phyloP scores from a whole-genome alignment of 805 yeast genomes.

The Candida sanyiensis region DNA sequence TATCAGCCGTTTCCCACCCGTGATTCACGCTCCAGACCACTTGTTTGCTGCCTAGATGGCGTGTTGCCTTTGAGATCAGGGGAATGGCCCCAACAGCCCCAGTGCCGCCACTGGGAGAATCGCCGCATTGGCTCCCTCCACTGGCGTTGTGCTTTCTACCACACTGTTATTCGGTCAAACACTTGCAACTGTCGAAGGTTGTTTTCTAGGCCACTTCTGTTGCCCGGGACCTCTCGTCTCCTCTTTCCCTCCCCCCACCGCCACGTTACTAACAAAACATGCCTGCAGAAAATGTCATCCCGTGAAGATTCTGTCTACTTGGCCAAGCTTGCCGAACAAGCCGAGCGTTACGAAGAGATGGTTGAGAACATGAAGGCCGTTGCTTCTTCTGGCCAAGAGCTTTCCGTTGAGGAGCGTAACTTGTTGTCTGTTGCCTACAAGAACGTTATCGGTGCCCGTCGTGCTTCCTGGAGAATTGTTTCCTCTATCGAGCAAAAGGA shows the following conservation, averaged over 20 bases:
- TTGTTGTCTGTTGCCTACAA: constrained; percentile 95
- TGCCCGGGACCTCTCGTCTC: no score
- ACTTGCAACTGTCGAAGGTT: neutral
- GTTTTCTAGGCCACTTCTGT: neutral
- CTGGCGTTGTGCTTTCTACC: no score
- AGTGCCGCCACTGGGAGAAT: neutral
- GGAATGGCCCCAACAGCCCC: neutral
- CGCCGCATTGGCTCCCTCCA: neutral
- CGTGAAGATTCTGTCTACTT: constrained; percentile 98
- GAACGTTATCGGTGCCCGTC: constrained; percentile 97
- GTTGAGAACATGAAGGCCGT: constrained; percentile 98
- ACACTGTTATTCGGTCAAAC: no score
- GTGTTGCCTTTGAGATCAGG: constrained; percentile 10
- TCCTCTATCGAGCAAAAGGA: constrained; percentile 98
- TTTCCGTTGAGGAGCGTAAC: constrained; percentile 97
- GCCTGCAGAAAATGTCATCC: no score
- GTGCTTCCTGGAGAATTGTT: constrained; percentile 99
- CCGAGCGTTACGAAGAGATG: constrained; percentile 99
- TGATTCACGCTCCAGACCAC: neutral
- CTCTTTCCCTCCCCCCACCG: no score
- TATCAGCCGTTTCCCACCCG: no score
- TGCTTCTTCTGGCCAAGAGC: constrained; percentile 92
- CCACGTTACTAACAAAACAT: no score
- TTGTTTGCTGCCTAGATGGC: neutral
- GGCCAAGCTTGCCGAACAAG: constrained; percentile 98